Evolutionary conservation across 306 rosid genomes (phyloP).

Genomic region (Luffa aegyptiaca): DNA sequence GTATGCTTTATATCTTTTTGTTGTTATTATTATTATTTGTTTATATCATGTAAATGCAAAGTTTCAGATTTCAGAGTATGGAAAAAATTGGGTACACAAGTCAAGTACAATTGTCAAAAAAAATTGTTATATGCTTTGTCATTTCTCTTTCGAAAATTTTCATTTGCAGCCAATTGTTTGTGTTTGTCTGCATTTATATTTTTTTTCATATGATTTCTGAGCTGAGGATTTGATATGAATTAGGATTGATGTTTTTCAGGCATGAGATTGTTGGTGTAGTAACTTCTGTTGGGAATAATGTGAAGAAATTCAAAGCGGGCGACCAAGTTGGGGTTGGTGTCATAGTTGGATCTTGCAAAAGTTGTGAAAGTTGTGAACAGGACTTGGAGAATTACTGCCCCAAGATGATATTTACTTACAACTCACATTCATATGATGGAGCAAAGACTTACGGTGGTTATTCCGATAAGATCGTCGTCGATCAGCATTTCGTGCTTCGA

Average conservation of each 20-base stretch:
- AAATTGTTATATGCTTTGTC: neutral
- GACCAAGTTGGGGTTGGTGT: constrained; percentile 93
- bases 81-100: neutral
- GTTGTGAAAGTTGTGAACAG: constrained; percentile 62
- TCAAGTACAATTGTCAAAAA: neutral
- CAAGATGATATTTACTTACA: constrained; percentile 39
- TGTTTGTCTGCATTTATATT: neutral
- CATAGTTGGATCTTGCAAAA: constrained; percentile 62
- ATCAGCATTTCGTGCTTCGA: constrained; percentile 53
- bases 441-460: constrained; percentile 70
- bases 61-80: neutral
- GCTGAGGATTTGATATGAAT: neutral
- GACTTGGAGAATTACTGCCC: constrained; percentile 81
- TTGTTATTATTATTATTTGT: neutral
- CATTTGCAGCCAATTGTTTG: neutral
- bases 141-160: neutral
- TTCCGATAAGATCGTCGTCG: constrained; percentile 60
- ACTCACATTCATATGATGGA: constrained; percentile 35
- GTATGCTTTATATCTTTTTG: neutral
- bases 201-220: neutral
- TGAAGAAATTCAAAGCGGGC: constrained; percentile 59
- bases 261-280: constrained; percentile 82
- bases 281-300: constrained; percentile 54
- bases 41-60: neutral
- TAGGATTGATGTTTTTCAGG: constrained; percentile 28